Evolutionary conservation across 495 filamentous ascomycete genomes (phyloP).

Genomic region (Cenococcum geophilum): DNA sequence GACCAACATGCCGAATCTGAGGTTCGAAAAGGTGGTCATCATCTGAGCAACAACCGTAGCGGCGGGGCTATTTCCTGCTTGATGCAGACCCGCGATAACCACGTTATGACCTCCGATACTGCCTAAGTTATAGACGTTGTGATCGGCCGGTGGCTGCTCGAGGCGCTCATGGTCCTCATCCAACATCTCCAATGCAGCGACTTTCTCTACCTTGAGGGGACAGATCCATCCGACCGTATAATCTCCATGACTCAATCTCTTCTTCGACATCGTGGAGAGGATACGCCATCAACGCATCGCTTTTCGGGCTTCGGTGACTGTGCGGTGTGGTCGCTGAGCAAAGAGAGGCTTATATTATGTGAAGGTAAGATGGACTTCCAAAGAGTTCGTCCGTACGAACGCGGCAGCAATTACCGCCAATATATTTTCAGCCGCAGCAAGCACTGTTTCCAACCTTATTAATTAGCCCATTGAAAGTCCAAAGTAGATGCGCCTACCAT

Average conservation of each 20-base stretch:
- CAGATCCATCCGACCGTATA: neutral
- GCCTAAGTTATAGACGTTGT: conserved; percentile 22
- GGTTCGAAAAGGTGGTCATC: conserved; percentile 20
- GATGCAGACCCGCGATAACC: conserved; percentile 12
- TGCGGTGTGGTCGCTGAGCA: too few relatives aligned
- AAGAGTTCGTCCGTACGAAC: too few relatives aligned
- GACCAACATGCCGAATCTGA: conserved; percentile 16
- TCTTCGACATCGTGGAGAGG: neutral
- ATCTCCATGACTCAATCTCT: neutral
- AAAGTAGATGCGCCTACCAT: too few relatives aligned
- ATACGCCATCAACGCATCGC: neutral
- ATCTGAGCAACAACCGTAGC: conserved; percentile 14
- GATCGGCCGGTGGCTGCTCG: conserved; percentile 14
- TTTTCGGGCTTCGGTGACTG: too few relatives aligned
- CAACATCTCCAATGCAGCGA: conserved; percentile 7
- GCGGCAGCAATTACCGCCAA: too few relatives aligned
- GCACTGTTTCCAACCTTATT: too few relatives aligned
- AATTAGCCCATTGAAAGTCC: too few relatives aligned
- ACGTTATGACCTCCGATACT: conserved; percentile 13
- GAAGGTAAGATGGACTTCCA: too few relatives aligned
- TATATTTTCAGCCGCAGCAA: too few relatives aligned
- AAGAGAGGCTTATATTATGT: too few relatives aligned
- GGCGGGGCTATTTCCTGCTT: conserved; percentile 11
- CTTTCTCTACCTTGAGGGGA: neutral
- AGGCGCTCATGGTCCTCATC: conserved; percentile 11